Base-by-base conservation (phyloP, 352 stramenopile species). In the Phytophthora capsici region DNA sequence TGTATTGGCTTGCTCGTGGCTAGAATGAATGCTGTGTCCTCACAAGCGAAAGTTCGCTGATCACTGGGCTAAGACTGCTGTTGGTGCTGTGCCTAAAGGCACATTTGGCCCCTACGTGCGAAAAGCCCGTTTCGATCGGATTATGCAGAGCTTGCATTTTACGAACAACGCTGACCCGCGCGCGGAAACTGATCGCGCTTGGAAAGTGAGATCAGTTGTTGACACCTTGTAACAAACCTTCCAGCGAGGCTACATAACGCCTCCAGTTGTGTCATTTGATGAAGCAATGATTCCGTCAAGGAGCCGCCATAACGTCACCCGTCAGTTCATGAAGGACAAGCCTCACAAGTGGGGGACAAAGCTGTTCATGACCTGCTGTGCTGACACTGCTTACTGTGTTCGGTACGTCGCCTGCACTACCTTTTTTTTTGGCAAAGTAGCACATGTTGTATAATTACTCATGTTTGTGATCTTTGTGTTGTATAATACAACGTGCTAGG, bases 191-290 rank as follows among this genome's bases (percentile, higher is more conserved):
- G 59, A 67, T 34, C 37, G 59, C 0, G 59, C 34, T 0, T 68
- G 59, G 59, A 68, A 53, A 14, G 44, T 62, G 0, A 26, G 59
- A 6, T 54, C 59, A 0, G 59, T 67, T 0, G 17, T 61, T 2
- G 32, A 60, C 5, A 37, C 22, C 3, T 10, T 60, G 17, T 50
- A 68, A 25, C 10, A 55, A 13, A 62, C 44, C 1, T 68, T 62
- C 13, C 14, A n/a, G n/a, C n/a, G n/a, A n/a, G n/a, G n/a, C n/a
- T n/a, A n/a, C n/a, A n/a, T n/a, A n/a, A n/a, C n/a, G n/a, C n/a
- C n/a, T n/a, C n/a, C n/a, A n/a, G n/a, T n/a, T n/a, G n/a, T n/a
- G n/a, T n/a, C n/a, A n/a, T n/a, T n/a, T n/a, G n/a, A n/a, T n/a
- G n/a, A n/a, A n/a, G n/a, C n/a, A n/a, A n/a, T n/a, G n/a, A n/a